These are phyloP conservation scores for Colletotrichum sp. DNA, from an alignment of 2,329 filamentous ascomycete species.

Conservation along the genomic window DNA sequence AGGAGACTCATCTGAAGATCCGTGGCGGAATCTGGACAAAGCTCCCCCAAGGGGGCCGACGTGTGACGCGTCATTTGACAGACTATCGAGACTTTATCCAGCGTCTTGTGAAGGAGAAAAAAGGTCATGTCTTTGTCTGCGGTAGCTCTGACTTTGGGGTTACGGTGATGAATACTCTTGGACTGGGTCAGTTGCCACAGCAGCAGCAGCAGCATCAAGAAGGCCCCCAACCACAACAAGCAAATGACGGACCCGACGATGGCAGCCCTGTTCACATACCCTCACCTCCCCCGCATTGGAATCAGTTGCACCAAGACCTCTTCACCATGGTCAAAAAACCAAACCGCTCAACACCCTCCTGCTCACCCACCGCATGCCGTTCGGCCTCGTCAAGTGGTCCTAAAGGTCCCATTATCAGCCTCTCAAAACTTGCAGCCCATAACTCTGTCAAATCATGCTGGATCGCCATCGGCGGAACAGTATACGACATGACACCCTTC, in stretches of 20 bases:
- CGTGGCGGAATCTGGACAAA: not conserved
- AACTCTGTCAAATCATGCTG: constrained; percentile 50
- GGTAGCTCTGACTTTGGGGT: constrained; percentile 11
- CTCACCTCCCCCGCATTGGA: not conserved
- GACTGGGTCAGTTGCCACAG: not conserved
- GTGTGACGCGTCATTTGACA: not conserved
- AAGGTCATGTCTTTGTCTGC: constrained; percentile 13
- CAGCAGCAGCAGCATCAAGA: not conserved
- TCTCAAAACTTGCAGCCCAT: constrained; percentile 2
- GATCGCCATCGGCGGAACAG: constrained; percentile 86
- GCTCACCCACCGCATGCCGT: not conserved
- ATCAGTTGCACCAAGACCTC: constrained; percentile 11
- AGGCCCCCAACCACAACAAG: not conserved
- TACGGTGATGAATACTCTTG: constrained; percentile 1
- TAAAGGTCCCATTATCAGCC: not conserved
- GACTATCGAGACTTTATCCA: not conserved
- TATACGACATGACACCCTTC: constrained; percentile 95
- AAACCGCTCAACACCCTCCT: not conserved
- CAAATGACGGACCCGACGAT: not conserved
- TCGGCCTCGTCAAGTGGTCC: not conserved
- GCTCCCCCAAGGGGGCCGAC: not conserved
- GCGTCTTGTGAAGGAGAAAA: not conserved
- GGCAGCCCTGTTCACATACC: not conserved
- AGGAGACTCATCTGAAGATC: constrained; percentile 7
- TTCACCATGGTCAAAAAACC: not conserved